A percentile compares a stretch with the other conserved stretches of the same genome.
Evolutionary conservation across 2,329 filamentous ascomycete genomes (phyloP).

Genomic region (Tolypocladium ophioglossoides): DNA sequence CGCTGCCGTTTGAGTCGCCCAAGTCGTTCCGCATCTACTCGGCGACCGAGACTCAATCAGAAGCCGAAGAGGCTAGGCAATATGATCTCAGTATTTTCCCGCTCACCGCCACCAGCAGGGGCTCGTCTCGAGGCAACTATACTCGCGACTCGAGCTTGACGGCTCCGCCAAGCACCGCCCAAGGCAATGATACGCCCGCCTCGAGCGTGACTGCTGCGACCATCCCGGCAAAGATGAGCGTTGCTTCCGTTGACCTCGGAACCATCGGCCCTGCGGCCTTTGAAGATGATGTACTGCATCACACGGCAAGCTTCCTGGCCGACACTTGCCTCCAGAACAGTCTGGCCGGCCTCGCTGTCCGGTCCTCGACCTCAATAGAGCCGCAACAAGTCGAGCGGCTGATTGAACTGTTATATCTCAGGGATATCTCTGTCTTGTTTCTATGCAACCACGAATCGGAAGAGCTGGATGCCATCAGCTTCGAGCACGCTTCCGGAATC

Average conservation of each 20-base stretch:
- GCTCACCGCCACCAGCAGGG: not conserved
- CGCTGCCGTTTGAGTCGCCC: not conserved
- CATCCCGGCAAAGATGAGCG: not conserved
- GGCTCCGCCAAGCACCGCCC: not conserved
- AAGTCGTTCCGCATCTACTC: not conserved
- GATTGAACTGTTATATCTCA: constrained; percentile 1
- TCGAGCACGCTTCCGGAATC: constrained; percentile 23
- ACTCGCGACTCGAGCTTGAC: not conserved
- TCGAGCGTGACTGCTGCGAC: not conserved
- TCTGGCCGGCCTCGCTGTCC: constrained; percentile 1
- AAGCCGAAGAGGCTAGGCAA: not conserved
- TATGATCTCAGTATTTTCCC: constrained; percentile 1
- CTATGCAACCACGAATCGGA: constrained; percentile 11
- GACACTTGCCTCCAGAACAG: not conserved
- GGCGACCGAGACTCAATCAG: not conserved
- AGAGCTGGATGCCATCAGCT: constrained; percentile 12
- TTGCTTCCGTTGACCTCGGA: constrained; percentile 1
- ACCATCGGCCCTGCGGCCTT: not conserved
- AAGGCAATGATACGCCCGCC: not conserved
- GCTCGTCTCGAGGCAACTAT: too few species aligned
- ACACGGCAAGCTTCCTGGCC: not conserved
- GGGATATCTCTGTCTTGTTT: constrained; percentile 9
- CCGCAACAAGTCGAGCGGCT: constrained; percentile 1
- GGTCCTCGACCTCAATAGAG: constrained; percentile 2
- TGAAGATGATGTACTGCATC: not conserved